Evolutionary conservation across 768 basidiomycete genomes (phyloP).

Genomic region (Trametes cinnabarina): DNA sequence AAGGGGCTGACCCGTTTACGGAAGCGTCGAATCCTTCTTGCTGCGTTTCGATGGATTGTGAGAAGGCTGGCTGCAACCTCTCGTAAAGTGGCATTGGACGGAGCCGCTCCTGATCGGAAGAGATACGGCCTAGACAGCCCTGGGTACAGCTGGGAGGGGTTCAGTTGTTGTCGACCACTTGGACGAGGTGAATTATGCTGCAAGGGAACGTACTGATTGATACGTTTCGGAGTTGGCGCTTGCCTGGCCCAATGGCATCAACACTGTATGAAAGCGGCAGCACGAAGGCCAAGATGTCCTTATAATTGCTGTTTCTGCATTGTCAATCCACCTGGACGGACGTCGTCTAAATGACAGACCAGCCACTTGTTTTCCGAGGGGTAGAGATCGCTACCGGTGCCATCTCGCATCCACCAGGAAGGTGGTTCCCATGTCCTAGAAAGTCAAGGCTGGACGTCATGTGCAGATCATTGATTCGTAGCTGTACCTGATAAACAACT

Average conservation of each 20-base stretch:
- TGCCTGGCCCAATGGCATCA: conserved; percentile 3
- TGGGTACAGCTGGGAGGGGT: not conserved
- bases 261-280: conserved; percentile 11
- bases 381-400: too few species aligned
- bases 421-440: too few species aligned
- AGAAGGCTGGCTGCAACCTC: not conserved
- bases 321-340: not conserved
- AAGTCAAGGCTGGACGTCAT: too few species aligned
- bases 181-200: not conserved
- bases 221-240: not conserved
- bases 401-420: too few species aligned
- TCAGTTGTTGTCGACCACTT: not conserved
- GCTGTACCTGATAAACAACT: too few species aligned
- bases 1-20: not conserved
- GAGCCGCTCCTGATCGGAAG: conserved; percentile 8
- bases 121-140: not conserved
- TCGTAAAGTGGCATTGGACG: not conserved
- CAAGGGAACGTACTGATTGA: conserved; percentile 5
- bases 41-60: conserved; percentile 5
- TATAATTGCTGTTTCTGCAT: not conserved
- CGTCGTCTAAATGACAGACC: not conserved
- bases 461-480: too few species aligned
- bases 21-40: conserved; percentile 5
- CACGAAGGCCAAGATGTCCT: not conserved
- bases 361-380: too few species aligned